Conservation (phyloP, 139 green algal species). For the Volvox reticuliferus region DNA sequence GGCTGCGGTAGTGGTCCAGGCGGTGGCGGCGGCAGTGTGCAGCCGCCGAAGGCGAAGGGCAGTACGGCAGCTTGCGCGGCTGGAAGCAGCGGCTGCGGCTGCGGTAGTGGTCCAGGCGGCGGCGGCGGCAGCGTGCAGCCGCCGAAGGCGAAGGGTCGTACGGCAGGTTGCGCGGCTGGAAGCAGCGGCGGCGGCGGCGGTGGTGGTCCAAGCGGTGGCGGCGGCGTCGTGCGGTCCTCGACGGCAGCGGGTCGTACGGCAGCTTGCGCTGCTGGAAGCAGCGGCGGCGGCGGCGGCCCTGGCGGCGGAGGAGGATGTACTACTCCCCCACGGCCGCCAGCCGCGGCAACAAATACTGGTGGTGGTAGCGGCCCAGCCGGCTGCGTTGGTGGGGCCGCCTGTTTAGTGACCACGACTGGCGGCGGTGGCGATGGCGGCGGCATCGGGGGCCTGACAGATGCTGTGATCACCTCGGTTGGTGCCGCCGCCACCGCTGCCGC, state of each 20-base stretch:
- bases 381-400: not conserved
- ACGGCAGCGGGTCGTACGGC: not conserved
- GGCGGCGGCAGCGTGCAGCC: not conserved
- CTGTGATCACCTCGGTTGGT: not conserved
- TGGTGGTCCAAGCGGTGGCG: not conserved
- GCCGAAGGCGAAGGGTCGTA: too few species aligned
- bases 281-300: constrained; percentile 19
- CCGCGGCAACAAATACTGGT: not conserved
- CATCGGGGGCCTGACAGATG: not conserved
- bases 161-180: too few species aligned
- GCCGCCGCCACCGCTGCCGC: not conserved
- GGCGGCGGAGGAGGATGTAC: not conserved
- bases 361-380: not conserved
- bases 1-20: not conserved
- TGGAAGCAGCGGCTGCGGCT: constrained; percentile 1
- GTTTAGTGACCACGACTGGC: not conserved
- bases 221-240: not conserved
- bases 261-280: not conserved
- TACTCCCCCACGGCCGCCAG: not conserved
- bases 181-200: too few species aligned
- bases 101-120: not conserved
- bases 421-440: not conserved
- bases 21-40: not conserved
- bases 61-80: not conserved
- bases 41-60: not conserved